These are phyloP conservation scores for Calonectria montana DNA, from an alignment of 2,329 filamentous ascomycete genomes.

Conservation along the genomic window DNA sequence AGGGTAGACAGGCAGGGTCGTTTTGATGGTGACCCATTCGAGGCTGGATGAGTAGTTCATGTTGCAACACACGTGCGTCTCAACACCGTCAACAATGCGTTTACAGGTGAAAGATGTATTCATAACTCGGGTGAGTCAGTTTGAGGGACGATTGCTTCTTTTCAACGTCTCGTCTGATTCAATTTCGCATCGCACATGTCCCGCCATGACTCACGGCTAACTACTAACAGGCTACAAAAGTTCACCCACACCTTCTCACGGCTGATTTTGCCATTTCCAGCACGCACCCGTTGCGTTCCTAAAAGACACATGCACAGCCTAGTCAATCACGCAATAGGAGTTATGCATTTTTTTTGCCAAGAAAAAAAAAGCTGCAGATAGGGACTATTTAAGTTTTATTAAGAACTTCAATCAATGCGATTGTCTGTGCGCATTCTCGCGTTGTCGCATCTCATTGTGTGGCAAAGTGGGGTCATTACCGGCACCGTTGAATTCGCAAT, in stretches of 20 bases:
- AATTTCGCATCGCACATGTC: not conserved
- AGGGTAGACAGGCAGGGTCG: constrained; percentile 57
- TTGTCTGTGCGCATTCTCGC: not conserved
- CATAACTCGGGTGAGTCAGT: not conserved
- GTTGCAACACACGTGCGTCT: not conserved
- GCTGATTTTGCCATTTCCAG: not conserved
- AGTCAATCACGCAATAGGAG: not conserved
- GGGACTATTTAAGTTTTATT: not conserved
- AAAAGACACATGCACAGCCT: not conserved
- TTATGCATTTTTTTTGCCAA: not conserved
- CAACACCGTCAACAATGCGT: not conserved
- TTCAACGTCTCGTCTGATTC: not conserved
- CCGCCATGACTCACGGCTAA: constrained; percentile 10
- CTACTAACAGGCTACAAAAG: constrained; percentile 10
- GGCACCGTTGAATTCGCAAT: not conserved
- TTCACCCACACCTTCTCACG: not conserved
- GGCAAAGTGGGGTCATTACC: not conserved
- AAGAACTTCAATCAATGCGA: not conserved
- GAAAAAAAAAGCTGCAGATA: not conserved
- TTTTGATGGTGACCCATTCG: constrained; percentile 57
- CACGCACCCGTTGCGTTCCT: not conserved
- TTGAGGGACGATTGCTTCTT: not conserved
- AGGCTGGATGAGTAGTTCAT: constrained; percentile 39
- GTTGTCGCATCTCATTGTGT: not conserved
- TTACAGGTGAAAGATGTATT: not conserved